phyloP scores from a whole-genome alignment of 1,284 basidiomycete species.

The Sanghuangporus sanghuang region DNA sequence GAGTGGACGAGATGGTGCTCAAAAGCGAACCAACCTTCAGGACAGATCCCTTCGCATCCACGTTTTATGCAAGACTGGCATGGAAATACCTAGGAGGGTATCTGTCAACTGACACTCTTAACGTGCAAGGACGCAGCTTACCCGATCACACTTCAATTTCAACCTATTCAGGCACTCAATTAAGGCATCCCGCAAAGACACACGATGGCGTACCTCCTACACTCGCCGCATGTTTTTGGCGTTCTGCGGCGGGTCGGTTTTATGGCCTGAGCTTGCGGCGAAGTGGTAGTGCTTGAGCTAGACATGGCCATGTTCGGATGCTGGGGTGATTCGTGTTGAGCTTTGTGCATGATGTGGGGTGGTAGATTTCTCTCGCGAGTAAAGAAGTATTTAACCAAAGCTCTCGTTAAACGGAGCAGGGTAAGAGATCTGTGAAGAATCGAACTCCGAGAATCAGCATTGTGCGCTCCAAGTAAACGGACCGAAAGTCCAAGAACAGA shows the following conservation, averaged over 20 bases:
- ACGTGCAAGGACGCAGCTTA: neutral
- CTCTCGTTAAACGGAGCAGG: neutral
- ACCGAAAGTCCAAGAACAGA: neutral
- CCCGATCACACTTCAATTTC: conserved; percentile 16
- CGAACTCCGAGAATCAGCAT: neutral
- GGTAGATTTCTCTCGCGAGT: neutral
- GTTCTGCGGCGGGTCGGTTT: neutral
- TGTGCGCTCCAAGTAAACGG: neutral
- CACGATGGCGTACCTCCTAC: conserved; percentile 8
- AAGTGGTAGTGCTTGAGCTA: neutral
- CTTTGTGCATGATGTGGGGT: neutral
- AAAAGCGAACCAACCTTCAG: conserved; percentile 8
- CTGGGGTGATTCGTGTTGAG: neutral
- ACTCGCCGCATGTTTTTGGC: conserved; percentile 12
- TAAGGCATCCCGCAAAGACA: neutral
- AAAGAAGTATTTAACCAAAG: neutral
- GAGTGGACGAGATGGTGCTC: neutral
- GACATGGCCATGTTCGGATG: neutral
- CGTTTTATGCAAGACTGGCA: conserved; percentile 16
- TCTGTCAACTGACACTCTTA: neutral
- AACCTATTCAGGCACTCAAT: conserved; percentile 1
- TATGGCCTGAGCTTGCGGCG: neutral
- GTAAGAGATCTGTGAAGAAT: neutral
- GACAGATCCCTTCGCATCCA: conserved; percentile 17
- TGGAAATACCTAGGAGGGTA: conserved; percentile 11